A percentile compares a stretch with the other conserved stretches of the same genome.
phyloP scores from a whole-genome alignment of 1,284 basidiomycete species.

The Ustilago esculenta region DNA sequence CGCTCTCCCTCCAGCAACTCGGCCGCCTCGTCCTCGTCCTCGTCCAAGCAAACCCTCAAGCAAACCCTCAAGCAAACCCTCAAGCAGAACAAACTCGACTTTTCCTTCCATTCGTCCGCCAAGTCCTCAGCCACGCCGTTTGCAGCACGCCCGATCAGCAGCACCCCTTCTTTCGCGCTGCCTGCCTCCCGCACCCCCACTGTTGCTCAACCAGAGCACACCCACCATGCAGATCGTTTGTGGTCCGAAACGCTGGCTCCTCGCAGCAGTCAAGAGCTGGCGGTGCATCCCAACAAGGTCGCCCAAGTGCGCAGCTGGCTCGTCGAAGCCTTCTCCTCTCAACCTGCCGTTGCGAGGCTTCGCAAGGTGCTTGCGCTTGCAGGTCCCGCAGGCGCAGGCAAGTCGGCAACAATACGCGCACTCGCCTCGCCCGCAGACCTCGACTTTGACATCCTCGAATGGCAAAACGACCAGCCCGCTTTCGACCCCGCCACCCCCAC shows the following conservation, averaged over 20 bases:
- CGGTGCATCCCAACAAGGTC: slow-evolving; percentile 87
- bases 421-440: slow-evolving; percentile 75
- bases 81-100: slow-evolving; percentile 50
- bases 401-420: slow-evolving; percentile 84
- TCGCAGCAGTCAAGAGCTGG: slow-evolving; percentile 72
- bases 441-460: slow-evolving; percentile 84
- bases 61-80: slow-evolving; percentile 35
- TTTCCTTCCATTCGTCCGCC: slow-evolving; percentile 38
- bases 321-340: slow-evolving; percentile 77
- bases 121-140: not conserved
- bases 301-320: slow-evolving; percentile 87
- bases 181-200: slow-evolving; percentile 3
- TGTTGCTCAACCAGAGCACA: too few species aligned
- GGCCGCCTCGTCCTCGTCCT: slow-evolving; percentile 10
- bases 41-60: slow-evolving; percentile 24
- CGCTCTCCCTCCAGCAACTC: slow-evolving; percentile 23
- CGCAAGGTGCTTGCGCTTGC: slow-evolving; percentile 80
- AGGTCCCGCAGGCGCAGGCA: slow-evolving; percentile 89
- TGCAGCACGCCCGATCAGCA: slow-evolving; percentile 25
- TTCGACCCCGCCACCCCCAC: slow-evolving; percentile 11
- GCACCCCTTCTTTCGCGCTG: slow-evolving; percentile 31
- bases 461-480: slow-evolving; percentile 73
- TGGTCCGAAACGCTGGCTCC: slow-evolving; percentile 38
- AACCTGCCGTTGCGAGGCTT: slow-evolving; percentile 77
- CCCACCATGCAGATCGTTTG: slow-evolving; percentile 1